A percentile compares a stretch with the other conserved stretches of the same genome.
Conservation (phyloP, 495 filamentous ascomycete species). For the Podospora comata region DNA sequence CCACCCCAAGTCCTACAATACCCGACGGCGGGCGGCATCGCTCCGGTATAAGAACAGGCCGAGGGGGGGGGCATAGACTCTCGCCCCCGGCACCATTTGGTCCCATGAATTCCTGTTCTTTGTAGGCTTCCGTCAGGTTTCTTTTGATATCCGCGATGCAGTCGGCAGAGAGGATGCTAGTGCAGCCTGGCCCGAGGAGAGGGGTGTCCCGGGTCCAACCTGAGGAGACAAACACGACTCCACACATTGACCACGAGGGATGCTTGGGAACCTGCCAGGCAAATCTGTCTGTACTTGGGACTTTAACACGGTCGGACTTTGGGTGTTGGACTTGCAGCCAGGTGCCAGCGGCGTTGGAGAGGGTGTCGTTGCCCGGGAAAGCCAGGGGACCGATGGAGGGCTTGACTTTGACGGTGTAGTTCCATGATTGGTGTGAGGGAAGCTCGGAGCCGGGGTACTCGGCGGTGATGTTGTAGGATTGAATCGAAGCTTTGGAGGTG, state of each 20-base stretch:
- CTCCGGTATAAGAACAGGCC: neutral
- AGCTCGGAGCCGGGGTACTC: neutral
- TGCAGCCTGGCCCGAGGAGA: neutral
- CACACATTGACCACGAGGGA: neutral
- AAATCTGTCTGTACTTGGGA: neutral
- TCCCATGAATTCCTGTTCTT: neutral
- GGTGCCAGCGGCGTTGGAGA: neutral
- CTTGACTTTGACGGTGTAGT: neutral
- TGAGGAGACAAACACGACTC: neutral
- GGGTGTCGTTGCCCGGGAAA: neutral
- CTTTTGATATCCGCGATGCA: neutral
- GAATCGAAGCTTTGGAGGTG: neutral
- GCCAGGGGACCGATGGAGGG: neutral
- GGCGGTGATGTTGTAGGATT: neutral
- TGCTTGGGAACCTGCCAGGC: neutral
- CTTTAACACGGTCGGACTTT: neutral
- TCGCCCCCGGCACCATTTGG: neutral
- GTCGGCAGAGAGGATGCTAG: neutral
- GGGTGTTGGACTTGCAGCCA: neutral
- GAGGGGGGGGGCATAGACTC: neutral
- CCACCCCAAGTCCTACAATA: too few relatives aligned
- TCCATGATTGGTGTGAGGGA: neutral
- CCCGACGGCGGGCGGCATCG: neutral
- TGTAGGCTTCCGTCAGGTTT: neutral
- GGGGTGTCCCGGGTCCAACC: neutral